phyloP scores from a whole-genome alignment of 108 stramenopile genomes.

The Cyclostephanos invisitatus region DNA sequence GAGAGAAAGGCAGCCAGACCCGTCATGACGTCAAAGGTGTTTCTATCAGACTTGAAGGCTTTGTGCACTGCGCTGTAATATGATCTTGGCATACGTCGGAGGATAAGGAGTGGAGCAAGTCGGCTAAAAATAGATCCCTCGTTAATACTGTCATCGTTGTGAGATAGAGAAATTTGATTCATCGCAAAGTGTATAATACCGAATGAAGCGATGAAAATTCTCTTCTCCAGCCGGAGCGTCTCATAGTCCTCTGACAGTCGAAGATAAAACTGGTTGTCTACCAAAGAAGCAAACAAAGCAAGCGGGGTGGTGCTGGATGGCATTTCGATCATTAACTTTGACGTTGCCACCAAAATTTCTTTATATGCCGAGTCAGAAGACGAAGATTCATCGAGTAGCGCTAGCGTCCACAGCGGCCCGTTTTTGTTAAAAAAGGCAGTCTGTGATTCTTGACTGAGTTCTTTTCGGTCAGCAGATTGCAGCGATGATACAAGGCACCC shows the following conservation, averaged over 20 bases:
- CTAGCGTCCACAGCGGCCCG: constrained; percentile 21
- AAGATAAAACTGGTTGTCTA: constrained; percentile 5
- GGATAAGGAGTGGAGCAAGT: constrained; percentile 33
- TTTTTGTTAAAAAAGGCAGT: constrained; percentile 23
- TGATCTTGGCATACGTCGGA: constrained; percentile 32
- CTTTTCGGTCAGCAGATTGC: background rate
- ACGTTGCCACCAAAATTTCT: constrained; percentile 22
- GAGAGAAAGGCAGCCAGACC: constrained; percentile 17
- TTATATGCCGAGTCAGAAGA: constrained; percentile 22
- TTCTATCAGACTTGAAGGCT: background rate
- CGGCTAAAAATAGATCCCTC: constrained; percentile 17
- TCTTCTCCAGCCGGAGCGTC: constrained; percentile 4
- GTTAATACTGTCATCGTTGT: background rate
- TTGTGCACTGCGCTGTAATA: constrained; percentile 26
- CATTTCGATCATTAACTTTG: constrained; percentile 29
- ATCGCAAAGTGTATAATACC: constrained; percentile 20
- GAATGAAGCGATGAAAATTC: constrained; percentile 26
- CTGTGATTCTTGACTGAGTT: background rate
- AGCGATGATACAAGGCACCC: constrained; percentile 7
- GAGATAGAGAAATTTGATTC: constrained; percentile 4
- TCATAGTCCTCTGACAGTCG: background rate
- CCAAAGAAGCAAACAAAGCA: constrained; percentile 18
- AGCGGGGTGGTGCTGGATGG: constrained; percentile 37
- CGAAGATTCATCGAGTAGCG: constrained; percentile 8
- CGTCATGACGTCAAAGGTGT: constrained; percentile 4